Evolutionary conservation across 352 stramenopile species (phyloP).

Genomic region (Phytophthora ohioensis): DNA sequence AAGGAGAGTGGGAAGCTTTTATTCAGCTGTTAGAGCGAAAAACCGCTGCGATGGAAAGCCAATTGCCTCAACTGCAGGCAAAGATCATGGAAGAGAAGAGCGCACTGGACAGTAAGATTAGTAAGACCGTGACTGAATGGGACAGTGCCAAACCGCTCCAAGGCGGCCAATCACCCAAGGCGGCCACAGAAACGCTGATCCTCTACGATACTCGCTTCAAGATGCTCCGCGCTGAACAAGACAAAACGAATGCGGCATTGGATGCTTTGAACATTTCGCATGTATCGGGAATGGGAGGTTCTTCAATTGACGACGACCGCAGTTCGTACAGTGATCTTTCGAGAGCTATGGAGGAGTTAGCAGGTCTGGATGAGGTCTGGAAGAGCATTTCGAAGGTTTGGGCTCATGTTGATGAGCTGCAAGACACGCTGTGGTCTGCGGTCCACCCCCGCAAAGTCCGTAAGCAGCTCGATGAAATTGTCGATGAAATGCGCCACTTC

Average conservation of each 20-base stretch:
- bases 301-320: conserved; percentile 78
- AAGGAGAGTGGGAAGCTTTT: conserved; percentile 97
- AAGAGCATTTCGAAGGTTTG: conserved; percentile 93
- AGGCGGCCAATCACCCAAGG: conserved; percentile 73
- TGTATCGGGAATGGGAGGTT: conserved; percentile 51
- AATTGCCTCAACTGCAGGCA: conserved; percentile 96
- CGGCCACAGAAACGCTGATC: conserved; percentile 81
- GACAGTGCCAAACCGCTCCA: conserved; percentile 84
- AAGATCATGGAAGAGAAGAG: conserved; percentile 98
- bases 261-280: conserved; percentile 94
- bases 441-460: conserved; percentile 96
- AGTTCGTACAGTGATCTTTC: conserved; percentile 75
- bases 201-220: conserved; percentile 89
- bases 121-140: conserved; percentile 81
- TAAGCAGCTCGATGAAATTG: conserved; percentile 96
- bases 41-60: conserved; percentile 95
- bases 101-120: conserved; percentile 85
- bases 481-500: conserved; percentile 96
- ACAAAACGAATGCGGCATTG: conserved; percentile 95
- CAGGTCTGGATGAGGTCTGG: conserved; percentile 99
- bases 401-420: conserved; percentile 90
- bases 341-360: conserved; percentile 92
- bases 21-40: conserved; percentile 90
- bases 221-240: conserved; percentile 90
- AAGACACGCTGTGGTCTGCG: conserved; percentile 95